Conservation (phyloP, 306 rosid genomes). For the Casuarina glauca region DNA sequence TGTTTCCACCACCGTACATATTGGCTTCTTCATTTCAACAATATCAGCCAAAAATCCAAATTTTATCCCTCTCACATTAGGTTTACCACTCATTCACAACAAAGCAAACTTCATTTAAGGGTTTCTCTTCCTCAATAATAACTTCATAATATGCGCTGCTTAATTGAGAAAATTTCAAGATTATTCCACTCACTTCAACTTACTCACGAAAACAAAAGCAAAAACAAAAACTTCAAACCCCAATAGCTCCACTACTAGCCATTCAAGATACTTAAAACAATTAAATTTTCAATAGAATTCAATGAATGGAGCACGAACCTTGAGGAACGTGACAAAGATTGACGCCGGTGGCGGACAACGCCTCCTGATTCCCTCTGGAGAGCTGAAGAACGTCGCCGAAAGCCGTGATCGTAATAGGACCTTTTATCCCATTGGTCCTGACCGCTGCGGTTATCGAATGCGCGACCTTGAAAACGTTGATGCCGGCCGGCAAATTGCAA, state of each 20-base stretch:
- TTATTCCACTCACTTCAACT: not conserved
- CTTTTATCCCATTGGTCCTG: conserved; percentile 76
- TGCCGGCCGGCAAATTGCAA: conserved; percentile 50
- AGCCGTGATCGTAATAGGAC: conserved; percentile 76
- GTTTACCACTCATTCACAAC: not conserved
- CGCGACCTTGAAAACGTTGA: conserved; percentile 46
- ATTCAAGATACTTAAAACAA: not conserved
- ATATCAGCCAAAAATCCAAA: not conserved
- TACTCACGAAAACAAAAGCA: not conserved
- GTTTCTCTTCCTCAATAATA: not conserved
- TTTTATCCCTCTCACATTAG: not conserved
- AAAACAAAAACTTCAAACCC: not conserved
- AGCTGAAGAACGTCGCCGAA: conserved; percentile 70
- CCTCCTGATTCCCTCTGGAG: conserved; percentile 61
- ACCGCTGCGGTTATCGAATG: conserved; percentile 57
- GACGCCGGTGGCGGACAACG: conserved; percentile 69
- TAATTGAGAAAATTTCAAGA: not conserved
- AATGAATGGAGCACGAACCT: conserved; percentile 36
- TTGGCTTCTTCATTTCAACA: not conserved
- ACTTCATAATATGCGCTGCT: not conserved
- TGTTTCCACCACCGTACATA: not conserved
- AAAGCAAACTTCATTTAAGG: not conserved
- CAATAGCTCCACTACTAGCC: not conserved
- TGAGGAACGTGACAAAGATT: conserved; percentile 64
- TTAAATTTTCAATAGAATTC: not conserved